These are phyloP conservation scores for Casuarina cunninghamiana DNA, from an alignment of 306 rosid genomes.

Conservation along the genomic window DNA sequence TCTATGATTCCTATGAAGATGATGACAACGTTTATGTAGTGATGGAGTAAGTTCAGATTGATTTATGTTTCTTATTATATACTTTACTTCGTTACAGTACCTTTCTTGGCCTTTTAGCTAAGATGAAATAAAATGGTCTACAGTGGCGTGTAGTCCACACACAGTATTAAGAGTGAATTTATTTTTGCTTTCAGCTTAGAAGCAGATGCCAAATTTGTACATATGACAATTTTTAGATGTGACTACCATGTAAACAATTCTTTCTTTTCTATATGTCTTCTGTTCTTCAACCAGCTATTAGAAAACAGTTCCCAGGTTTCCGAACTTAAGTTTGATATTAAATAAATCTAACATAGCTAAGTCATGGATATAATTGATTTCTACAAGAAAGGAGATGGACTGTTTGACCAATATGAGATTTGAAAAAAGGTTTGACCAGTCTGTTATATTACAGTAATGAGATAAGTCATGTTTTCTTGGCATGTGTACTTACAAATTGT, in stretches of 20 bases:
- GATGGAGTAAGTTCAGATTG: conserved; percentile 76
- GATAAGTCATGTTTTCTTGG: background rate
- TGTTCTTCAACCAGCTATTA: background rate
- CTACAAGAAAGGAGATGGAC: background rate
- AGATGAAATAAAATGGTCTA: background rate
- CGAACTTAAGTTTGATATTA: background rate
- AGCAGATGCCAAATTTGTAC: background rate
- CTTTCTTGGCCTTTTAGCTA: background rate
- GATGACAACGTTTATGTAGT: conserved; percentile 70
- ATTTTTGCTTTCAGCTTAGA: background rate
- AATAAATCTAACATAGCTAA: background rate
- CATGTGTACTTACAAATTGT: background rate
- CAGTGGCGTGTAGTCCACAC: background rate
- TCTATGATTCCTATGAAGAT: conserved; percentile 83
- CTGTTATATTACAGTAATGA: background rate
- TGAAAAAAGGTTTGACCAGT: background rate
- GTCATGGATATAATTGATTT: background rate
- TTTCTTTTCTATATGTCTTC: background rate
- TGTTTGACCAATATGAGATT: background rate
- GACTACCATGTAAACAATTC: background rate
- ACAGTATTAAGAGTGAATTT: background rate
- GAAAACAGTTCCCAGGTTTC: background rate
- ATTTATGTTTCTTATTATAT: background rate
- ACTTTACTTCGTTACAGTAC: background rate
- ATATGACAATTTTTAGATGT: background rate